phyloP scores from a whole-genome alignment of 805 yeast genomes.

The Debaryomyces prosopidis region DNA sequence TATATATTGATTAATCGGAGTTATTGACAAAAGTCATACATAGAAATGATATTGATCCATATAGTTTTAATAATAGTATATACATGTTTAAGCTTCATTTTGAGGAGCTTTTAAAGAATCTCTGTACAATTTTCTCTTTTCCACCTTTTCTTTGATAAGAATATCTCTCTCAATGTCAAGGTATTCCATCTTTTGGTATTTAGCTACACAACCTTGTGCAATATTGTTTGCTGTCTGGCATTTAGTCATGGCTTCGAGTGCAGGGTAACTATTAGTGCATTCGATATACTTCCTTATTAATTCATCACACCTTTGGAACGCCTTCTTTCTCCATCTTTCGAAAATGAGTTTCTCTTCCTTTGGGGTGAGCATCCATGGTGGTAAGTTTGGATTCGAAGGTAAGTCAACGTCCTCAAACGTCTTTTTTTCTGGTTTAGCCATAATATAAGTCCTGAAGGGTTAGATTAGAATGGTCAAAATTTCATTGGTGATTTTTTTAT shows the following conservation, averaged over 20 bases:
- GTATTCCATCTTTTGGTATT: slow-evolving; percentile 60
- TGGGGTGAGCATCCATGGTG: slow-evolving; percentile 76
- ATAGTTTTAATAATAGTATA: neutral
- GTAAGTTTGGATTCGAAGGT: slow-evolving; percentile 50
- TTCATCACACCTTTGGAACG: slow-evolving; percentile 68
- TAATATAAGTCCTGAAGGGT: neutral
- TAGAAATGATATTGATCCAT: neutral
- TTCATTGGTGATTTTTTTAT: neutral
- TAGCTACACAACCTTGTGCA: slow-evolving; percentile 63
- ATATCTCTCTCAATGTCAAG: slow-evolving; percentile 71
- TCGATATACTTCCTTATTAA: slow-evolving; percentile 67
- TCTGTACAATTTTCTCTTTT: slow-evolving; percentile 14
- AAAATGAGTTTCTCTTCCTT: slow-evolving; percentile 73
- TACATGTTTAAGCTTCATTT: neutral
- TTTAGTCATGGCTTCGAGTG: slow-evolving; percentile 64
- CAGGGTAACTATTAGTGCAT: slow-evolving; percentile 60
- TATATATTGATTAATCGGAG: too few relatives aligned
- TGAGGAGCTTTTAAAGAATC: neutral
- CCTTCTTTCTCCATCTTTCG: slow-evolving; percentile 64
- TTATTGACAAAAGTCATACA: too few relatives aligned
- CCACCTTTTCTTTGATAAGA: slow-evolving; percentile 55
- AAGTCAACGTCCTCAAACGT: slow-evolving; percentile 38
- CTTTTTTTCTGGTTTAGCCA: slow-evolving; percentile 19
- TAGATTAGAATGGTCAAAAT: neutral
- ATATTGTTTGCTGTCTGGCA: slow-evolving; percentile 60